Conservation (phyloP, 2,329 filamentous ascomycete genomes). For the Epicoccum nigrum region DNA sequence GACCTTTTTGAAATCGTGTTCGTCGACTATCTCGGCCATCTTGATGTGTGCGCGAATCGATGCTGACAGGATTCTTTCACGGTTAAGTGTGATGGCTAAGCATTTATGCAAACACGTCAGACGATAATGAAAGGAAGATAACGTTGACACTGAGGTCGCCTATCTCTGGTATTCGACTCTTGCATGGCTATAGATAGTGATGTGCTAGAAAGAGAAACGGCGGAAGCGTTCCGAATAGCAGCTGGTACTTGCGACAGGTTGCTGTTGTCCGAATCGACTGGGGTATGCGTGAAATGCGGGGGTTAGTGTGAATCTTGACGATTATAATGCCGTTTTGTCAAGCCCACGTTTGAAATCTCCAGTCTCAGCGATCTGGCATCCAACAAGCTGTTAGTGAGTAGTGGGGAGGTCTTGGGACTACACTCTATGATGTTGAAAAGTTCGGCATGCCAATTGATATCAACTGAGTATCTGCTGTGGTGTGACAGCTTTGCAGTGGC, state of each 20-base stretch:
- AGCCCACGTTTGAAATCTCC: neutral
- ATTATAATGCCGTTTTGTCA: too few relatives aligned
- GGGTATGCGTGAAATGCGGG: constrained; percentile 6
- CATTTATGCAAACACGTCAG: constrained; percentile 5
- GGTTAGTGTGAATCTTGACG: constrained; percentile 13
- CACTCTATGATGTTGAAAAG: too few relatives aligned
- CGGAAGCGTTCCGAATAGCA: constrained; percentile 14
- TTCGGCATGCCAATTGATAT: too few relatives aligned
- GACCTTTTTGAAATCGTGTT: constrained; percentile 14
- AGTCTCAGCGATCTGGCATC: neutral
- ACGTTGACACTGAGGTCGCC: constrained; percentile 1
- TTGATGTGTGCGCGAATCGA: constrained; percentile 10
- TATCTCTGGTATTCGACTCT: neutral
- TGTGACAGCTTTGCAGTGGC: too few relatives aligned
- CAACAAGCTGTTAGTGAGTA: too few relatives aligned
- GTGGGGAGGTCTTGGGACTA: too few relatives aligned
- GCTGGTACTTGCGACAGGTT: neutral
- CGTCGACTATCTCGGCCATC: constrained; percentile 19
- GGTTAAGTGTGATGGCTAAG: neutral
- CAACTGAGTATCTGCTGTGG: too few relatives aligned
- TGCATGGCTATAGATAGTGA: constrained; percentile 13
- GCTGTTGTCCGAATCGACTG: neutral
- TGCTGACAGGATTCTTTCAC: constrained; percentile 14
- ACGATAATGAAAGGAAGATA: constrained; percentile 9
- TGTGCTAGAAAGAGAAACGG: constrained; percentile 2